phyloP scores from a whole-genome alignment of 805 yeast genomes.

The Debaryomyces tyrocola region DNA sequence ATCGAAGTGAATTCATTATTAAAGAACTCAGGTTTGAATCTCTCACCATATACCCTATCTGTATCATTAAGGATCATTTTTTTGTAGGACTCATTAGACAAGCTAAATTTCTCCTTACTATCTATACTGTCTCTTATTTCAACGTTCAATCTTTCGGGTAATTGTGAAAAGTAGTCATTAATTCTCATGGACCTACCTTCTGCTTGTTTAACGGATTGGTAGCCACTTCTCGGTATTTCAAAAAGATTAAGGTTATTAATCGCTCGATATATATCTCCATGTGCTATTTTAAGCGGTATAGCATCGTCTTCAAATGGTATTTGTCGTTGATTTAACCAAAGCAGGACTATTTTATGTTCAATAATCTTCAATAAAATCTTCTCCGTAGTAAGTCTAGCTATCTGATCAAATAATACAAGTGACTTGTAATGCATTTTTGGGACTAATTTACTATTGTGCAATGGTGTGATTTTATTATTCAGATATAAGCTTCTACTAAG shows the following conservation, averaged over 20 bases:
- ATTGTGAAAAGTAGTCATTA: background rate
- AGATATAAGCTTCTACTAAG: constrained; percentile 4
- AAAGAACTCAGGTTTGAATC: background rate
- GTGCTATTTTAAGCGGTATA: background rate
- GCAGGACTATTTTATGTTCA: constrained; percentile 8
- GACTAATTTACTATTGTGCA: constrained; percentile 3
- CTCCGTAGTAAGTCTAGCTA: constrained; percentile 12
- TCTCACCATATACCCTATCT: background rate
- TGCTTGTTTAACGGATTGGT: constrained; percentile 6
- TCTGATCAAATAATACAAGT: constrained; percentile 18
- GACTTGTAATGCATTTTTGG: constrained; percentile 13
- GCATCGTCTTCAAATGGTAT: background rate
- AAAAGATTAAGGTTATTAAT: constrained; percentile 6
- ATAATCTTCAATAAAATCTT: constrained; percentile 15
- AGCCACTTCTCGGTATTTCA: constrained; percentile 13
- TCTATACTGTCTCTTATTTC: background rate
- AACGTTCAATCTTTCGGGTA: constrained; percentile 1
- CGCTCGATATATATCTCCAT: background rate
- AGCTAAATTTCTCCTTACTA: background rate
- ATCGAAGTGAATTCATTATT: background rate
- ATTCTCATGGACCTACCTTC: constrained; percentile 3
- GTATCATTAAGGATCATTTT: background rate
- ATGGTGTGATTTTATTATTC: constrained; percentile 6
- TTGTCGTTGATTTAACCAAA: constrained; percentile 6
- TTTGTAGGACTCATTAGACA: background rate